phyloP scores from a whole-genome alignment of 495 filamentous ascomycete genomes.

The Lindgomyces ingoldianus region DNA sequence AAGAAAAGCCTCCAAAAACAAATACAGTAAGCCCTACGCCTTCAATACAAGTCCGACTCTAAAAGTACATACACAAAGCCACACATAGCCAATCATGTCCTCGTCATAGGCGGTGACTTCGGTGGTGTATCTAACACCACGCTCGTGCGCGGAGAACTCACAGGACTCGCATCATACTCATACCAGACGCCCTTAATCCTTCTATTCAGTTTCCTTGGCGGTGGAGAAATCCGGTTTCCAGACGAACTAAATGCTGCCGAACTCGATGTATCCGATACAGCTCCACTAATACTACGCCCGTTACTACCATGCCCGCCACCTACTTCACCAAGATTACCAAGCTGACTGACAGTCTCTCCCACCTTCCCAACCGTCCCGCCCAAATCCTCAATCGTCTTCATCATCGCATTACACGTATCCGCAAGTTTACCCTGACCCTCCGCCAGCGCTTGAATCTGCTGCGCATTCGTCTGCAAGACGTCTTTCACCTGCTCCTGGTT shows the following conservation, averaged over 20 bases:
- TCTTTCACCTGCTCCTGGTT: slow-evolving; percentile 19
- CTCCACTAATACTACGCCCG: not conserved
- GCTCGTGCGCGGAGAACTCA: not conserved
- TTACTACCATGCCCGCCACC: not conserved
- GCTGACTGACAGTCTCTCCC: too few relatives aligned
- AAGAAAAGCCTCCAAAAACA: too few relatives aligned
- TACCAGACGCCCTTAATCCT: slow-evolving; percentile 32
- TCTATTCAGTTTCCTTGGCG: slow-evolving; percentile 28
- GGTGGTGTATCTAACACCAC: not conserved
- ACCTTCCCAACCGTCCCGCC: slow-evolving; percentile 10
- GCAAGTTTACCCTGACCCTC: slow-evolving; percentile 9
- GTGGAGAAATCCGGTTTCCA: slow-evolving; percentile 13
- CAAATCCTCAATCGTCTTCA: slow-evolving; percentile 13
- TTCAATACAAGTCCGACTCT: too few relatives aligned
- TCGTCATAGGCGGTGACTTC: slow-evolving; percentile 27
- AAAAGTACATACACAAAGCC: too few relatives aligned
- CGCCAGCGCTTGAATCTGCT: slow-evolving; percentile 18
- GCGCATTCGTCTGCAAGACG: slow-evolving; percentile 9
- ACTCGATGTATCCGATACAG: not conserved
- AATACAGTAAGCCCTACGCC: too few relatives aligned
- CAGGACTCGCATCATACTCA: slow-evolving; percentile 22
- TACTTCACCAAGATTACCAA: too few relatives aligned
- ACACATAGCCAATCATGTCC: too few relatives aligned
- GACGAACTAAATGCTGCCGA: slow-evolving; percentile 3
- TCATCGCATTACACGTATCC: slow-evolving; percentile 16